phyloP scores from a whole-genome alignment of 192 early-diverging fungal species.

The Thoreauomyces humboldtii region DNA sequence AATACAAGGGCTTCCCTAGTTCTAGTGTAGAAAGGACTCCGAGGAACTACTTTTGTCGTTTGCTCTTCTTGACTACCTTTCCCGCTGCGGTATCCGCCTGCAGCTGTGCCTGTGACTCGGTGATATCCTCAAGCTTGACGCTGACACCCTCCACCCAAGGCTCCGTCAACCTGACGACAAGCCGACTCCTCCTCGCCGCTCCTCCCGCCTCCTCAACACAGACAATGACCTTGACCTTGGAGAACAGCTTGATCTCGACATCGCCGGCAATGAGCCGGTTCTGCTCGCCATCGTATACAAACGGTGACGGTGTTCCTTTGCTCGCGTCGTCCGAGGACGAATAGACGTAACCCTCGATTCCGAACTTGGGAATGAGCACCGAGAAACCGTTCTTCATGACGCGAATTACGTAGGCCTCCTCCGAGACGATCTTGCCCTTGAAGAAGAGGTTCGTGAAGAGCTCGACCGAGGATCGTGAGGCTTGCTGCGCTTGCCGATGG shows the following conservation, averaged over 20 bases:
- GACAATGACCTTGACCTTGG: constrained; percentile 75
- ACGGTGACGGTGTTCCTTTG: constrained; percentile 15
- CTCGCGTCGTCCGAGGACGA: background rate
- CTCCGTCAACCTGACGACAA: constrained; percentile 47
- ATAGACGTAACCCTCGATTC: constrained; percentile 92
- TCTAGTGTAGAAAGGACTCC: too few species aligned
- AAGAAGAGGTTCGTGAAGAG: constrained; percentile 96
- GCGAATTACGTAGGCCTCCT: constrained; percentile 87
- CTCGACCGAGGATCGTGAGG: constrained; percentile 90
- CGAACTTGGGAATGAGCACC: constrained; percentile 86
- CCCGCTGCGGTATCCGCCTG: background rate
- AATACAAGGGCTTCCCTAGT: too few species aligned
- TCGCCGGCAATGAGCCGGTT: constrained; percentile 37
- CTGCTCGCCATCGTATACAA: constrained; percentile 33
- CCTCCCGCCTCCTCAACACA: constrained; percentile 53
- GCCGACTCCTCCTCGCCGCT: constrained; percentile 41
- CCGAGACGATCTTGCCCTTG: constrained; percentile 82
- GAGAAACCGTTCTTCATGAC: constrained; percentile 93
- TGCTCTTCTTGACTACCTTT: constrained; percentile 1
- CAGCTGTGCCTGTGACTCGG: background rate
- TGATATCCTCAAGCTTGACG: constrained; percentile 10
- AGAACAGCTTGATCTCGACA: constrained; percentile 70
- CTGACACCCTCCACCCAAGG: constrained; percentile 44
- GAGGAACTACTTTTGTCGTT: too few species aligned
- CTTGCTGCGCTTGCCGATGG: constrained; percentile 94